A percentile compares a stretch with the other conserved stretches of the same genome.
phyloP scores from a whole-genome alignment of 192 early-diverging fungal genomes.

The Lobosporangium transversale region DNA sequence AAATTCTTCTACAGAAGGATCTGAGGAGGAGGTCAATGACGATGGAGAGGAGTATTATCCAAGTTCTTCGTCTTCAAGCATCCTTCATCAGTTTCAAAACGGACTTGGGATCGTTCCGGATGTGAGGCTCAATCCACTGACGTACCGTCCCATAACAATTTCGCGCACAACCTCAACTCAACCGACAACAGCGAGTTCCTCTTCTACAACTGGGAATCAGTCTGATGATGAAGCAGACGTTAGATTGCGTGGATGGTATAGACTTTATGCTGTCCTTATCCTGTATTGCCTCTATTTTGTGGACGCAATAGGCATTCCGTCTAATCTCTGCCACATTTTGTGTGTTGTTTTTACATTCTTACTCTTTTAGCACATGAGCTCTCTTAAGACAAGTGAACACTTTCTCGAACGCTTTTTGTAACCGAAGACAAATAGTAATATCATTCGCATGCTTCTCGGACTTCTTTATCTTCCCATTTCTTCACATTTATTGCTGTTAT shows the following conservation, averaged over 20 bases:
- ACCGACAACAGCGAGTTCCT: neutral
- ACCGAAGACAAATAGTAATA: too few species aligned
- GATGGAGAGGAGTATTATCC: constrained; percentile 46
- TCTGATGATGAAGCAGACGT: neutral
- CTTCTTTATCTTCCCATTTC: too few species aligned
- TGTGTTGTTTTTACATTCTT: too few species aligned
- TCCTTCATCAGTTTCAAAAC: constrained; percentile 8
- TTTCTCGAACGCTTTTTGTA: too few species aligned
- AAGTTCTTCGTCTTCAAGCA: neutral
- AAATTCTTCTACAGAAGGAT: neutral
- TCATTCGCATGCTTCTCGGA: too few species aligned
- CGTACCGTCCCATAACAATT: constrained; percentile 11
- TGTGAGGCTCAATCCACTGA: neutral
- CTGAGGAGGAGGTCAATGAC: constrained; percentile 33
- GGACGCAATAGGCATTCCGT: neutral
- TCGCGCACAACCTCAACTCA: constrained; percentile 24
- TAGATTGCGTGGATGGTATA: too few species aligned
- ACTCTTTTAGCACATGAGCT: too few species aligned
- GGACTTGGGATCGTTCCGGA: constrained; percentile 2
- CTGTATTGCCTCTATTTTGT: constrained; percentile 37
- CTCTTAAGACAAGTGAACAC: too few species aligned
- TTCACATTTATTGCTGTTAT: too few species aligned
- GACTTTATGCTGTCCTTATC: constrained; percentile 16
- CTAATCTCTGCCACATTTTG: too few species aligned
- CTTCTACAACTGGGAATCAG: neutral